phyloP scores from a whole-genome alignment of 768 basidiomycete genomes.

The Rhizopogon vesiculosus region DNA sequence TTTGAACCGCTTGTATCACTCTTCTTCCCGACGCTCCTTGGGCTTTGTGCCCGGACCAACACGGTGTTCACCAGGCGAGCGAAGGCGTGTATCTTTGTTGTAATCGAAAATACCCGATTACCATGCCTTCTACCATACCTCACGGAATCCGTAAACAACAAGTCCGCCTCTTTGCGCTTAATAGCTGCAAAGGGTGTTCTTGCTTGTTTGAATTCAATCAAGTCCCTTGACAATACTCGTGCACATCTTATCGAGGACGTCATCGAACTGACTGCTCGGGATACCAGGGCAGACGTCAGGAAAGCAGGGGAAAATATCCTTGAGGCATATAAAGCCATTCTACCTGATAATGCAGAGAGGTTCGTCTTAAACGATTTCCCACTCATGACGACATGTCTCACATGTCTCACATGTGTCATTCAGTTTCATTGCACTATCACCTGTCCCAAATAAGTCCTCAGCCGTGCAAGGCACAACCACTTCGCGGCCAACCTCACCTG shows the following conservation, averaged over 20 bases:
- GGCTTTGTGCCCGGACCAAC: constrained; percentile 68
- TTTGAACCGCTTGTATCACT: constrained; percentile 66
- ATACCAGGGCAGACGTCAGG: constrained; percentile 73
- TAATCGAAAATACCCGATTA: constrained; percentile 66
- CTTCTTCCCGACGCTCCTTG: constrained; percentile 67
- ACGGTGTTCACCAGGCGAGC: constrained; percentile 73
- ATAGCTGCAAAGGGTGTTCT: constrained; percentile 63
- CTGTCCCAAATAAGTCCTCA: constrained; percentile 63
- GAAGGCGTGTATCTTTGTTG: constrained; percentile 48
- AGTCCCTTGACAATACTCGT: constrained; percentile 69
- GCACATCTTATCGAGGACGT: constrained; percentile 65
- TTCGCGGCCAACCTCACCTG: neutral
- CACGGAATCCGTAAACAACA: constrained; percentile 55
- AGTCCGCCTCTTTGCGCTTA: constrained; percentile 60
- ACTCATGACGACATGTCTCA: constrained; percentile 3
- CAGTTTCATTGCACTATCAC: constrained; percentile 74
- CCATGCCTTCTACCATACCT: constrained; percentile 61
- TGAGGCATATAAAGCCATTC: constrained; percentile 66
- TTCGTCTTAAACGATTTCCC: constrained; percentile 25
- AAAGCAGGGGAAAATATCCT: constrained; percentile 67
- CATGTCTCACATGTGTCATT: constrained; percentile 8
- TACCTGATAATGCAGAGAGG: constrained; percentile 67
- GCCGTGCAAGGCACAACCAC: constrained; percentile 33
- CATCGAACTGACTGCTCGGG: constrained; percentile 61
- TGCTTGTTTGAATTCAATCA: constrained; percentile 66